These are phyloP conservation scores for Phaffia tasmanica DNA, from an alignment of 768 basidiomycete genomes.

Conservation along the genomic window DNA sequence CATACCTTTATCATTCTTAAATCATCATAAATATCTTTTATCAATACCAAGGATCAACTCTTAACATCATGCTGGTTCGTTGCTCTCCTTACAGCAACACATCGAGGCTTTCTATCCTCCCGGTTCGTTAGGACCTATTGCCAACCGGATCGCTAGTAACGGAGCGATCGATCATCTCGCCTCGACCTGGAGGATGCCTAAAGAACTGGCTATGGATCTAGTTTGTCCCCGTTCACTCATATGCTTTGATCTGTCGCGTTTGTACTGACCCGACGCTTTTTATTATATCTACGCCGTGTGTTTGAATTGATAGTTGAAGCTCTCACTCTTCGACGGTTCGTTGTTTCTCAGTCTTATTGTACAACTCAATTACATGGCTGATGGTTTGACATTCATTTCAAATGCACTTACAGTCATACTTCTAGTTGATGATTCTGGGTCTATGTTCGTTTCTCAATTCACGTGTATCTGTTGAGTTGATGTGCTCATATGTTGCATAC, in stretches of 20 bases:
- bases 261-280: not conserved
- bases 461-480: not conserved
- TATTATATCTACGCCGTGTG: not conserved
- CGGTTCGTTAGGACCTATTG: slow-evolving; percentile 39
- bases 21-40: not conserved
- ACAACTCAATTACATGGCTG: no score
- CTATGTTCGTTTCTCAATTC: slow-evolving; percentile 27
- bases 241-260: not conserved
- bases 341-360: no score
- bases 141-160: slow-evolving; percentile 37
- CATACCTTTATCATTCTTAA: no score
- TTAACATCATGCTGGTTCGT: not conserved
- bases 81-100: slow-evolving; percentile 33
- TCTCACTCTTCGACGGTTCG: slow-evolving; percentile 37
- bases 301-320: slow-evolving; percentile 28
- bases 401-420: slow-evolving; percentile 23
- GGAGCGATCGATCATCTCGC: slow-evolving; percentile 39
- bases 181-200: slow-evolving; percentile 33
- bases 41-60: not conserved
- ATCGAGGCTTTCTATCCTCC: slow-evolving; percentile 41
- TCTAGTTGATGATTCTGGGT: slow-evolving; percentile 17
- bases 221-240: not conserved
- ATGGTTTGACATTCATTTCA: no score
- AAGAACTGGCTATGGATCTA: slow-evolving; percentile 2
- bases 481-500: not conserved